A percentile compares a stretch with the other conserved stretches of the same genome.
Conservation (phyloP, 202 grass and related monocot species). For the Alloteropsis angusta region DNA sequence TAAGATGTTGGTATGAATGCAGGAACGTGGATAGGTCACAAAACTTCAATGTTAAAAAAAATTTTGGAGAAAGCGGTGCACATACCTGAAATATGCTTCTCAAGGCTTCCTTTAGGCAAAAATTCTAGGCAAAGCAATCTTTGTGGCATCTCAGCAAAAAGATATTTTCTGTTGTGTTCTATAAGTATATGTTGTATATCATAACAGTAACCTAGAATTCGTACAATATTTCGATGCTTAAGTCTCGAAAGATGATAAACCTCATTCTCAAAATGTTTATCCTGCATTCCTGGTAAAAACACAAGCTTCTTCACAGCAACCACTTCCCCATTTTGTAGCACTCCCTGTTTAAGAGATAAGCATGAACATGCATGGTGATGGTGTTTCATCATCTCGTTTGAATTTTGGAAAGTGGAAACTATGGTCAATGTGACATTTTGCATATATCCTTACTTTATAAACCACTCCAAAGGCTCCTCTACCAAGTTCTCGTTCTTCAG, state of each 20-base stretch:
- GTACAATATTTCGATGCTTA: neutral
- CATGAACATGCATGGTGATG: too few species aligned
- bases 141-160: neutral
- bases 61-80: neutral
- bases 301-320: constrained; percentile 8
- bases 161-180: neutral
- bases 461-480: too few species aligned
- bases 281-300: neutral
- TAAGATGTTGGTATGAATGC: too few species aligned
- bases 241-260: neutral
- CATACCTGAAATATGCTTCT: neutral
- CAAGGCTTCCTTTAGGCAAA: neutral
- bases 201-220: neutral
- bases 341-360: neutral
- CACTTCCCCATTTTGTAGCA: neutral
- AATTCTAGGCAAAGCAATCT: neutral
- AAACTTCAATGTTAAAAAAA: too few species aligned
- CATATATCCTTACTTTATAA: too few species aligned
- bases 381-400: too few species aligned
- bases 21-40: too few species aligned
- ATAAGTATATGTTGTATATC: neutral
- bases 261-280: neutral
- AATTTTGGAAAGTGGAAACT: too few species aligned
- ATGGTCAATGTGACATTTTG: too few species aligned
- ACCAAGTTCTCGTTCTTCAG: too few species aligned